Evolutionary conservation across 768 basidiomycete genomes (phyloP), one percentile per base, ranked within the genome.

Genomic region (Boletus patriciae): DNA sequence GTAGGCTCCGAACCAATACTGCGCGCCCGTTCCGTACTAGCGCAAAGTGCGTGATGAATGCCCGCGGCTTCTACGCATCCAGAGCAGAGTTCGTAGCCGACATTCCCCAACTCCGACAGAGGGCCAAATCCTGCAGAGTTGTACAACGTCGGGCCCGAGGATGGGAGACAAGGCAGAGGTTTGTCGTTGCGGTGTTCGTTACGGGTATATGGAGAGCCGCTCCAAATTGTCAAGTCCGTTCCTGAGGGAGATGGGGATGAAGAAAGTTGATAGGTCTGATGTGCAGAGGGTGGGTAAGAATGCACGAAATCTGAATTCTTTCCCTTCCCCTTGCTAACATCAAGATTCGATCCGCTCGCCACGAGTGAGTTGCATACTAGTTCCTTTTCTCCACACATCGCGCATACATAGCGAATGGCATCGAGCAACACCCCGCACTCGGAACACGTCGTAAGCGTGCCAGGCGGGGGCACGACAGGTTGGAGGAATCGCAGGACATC

Each of bases 381-480:
- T 46, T 79, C 73, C 69, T 86, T 91, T 72, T 91, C 89, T 10
- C 92, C 93, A 64, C 94, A 96, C 23, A 86, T 88, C 5, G 87
- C 80, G 66, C 95, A 98, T 15, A 95, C 87, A 70, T 98, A 97
- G 45, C 92, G 86, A 69, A 96, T 84, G n/a, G 83, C 80, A 50
- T 92, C 88, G 19, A 98, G 76, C 7, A 85, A 65, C 0, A 78
- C 70, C 15, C 88, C 88, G 63, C 95, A 98, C 45, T 83, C 83
- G 1, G 92, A 94, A 71, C 95, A 98, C 47, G 84, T 82, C 1
- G 93, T 92, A 18, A 90, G 80, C 45, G 80, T 78, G 25, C 83
- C 81, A 6, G 80, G 76, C 10, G 87, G 82, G 21, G 87, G 81
- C 1, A 74, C 75, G 21, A 74, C 65, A 4, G 79, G 74, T 2